Conservation (phyloP, 2,329 filamentous ascomycete species). For the Aspergillus ruber region DNA sequence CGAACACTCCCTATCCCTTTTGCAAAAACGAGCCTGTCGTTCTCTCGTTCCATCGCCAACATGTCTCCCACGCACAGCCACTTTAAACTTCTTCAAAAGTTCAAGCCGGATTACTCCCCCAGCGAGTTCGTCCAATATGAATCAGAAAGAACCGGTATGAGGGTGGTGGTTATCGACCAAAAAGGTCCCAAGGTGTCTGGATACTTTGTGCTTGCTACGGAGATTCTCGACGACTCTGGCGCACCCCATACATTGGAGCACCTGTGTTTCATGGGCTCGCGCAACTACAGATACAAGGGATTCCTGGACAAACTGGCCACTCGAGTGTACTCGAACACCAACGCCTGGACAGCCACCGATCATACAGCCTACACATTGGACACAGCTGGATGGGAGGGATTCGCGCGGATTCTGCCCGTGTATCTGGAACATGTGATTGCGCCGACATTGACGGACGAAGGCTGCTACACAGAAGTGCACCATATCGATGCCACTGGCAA, state of each 20-base stretch:
- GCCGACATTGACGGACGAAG: slow-evolving; percentile 86
- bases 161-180: slow-evolving; percentile 83
- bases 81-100: slow-evolving; percentile 79
- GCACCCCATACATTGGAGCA: slow-evolving; percentile 83
- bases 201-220: slow-evolving; percentile 91
- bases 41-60: slow-evolving; percentile 23
- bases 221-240: slow-evolving; percentile 95
- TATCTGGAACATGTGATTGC: slow-evolving; percentile 92
- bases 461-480: slow-evolving; percentile 91
- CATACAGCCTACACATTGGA: slow-evolving; percentile 95
- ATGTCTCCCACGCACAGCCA: slow-evolving; percentile 54
- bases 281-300: slow-evolving; percentile 89
- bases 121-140: slow-evolving; percentile 91
- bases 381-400: slow-evolving; percentile 94
- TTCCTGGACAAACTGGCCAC: slow-evolving; percentile 91
- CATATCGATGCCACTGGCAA: slow-evolving; percentile 90
- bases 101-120: slow-evolving; percentile 84
- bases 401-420: slow-evolving; percentile 86
- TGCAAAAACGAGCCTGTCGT: slow-evolving; percentile 4
- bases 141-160: slow-evolving; percentile 88
- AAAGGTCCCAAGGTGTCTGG: slow-evolving; percentile 92
- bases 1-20: slow-evolving; percentile 13
- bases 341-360: slow-evolving; percentile 95
- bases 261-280: slow-evolving; percentile 82
- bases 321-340: slow-evolving; percentile 86